Base-by-base conservation (phyloP, 331 rosid genomes). In the Cydonia oblonga region DNA sequence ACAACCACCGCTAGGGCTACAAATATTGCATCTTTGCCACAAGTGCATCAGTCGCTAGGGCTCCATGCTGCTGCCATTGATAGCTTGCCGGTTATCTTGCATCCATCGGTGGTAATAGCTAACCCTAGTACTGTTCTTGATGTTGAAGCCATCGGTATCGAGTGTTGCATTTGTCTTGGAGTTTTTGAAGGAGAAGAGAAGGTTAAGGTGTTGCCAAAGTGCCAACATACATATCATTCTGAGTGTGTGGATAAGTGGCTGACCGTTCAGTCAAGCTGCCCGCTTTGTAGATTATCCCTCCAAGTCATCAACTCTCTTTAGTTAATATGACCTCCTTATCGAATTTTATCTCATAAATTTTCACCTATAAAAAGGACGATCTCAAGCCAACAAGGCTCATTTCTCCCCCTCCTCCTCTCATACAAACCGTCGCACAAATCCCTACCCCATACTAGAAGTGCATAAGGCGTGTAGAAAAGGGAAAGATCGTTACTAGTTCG, bases 271-370 rank as follows among this genome's bases (percentile, higher is more conserved):
- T 75, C 85, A 38, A 85, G 9, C 13, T 87, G 92, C 49, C 92
- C 92, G 67, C 83, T 85, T 23, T 87, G 88, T 68, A 85, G 92
- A 40, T 65, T 80, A 5, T 84, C 89, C 40, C 81, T 84, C 9
- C 74, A 46, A 42, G 61, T 23, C 53, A 20, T 66, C 64, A 82
- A 54, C 69, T 32, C 82, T 68, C 76, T 2, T 13, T 58, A 1
- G 38, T 13, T 49, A 49, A 49, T 49, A 49, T 18, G 54, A 58
- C 18, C n/a, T 58, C 38, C 46, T 23, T 2, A 3, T 33, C 3
- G n/a, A 32, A 56, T 44, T 25, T 18, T 49, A 6, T 49, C 8
- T 49, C 20, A 6, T 49, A 2, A 18, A 16, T 2, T 49, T 49
- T 2, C 54, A 38, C 12, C 0, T 38, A 38, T 38, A 38, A 38